Base-by-base conservation (phyloP, 805 yeast genomes). In the Torulaspora indica region DNA sequence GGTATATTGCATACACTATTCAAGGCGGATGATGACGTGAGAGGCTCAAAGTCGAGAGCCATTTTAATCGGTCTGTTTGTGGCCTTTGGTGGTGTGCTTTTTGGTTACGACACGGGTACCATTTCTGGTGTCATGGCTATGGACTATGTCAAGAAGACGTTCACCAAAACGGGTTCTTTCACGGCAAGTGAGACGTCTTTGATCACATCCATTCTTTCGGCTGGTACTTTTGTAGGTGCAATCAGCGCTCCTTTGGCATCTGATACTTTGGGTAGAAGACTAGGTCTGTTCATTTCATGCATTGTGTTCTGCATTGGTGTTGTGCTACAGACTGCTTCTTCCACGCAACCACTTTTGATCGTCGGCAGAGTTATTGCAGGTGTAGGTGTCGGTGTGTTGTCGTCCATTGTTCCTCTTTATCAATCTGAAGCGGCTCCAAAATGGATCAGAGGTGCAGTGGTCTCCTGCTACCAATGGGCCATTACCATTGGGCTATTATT, bases 191-290 rank as follows among this genome's bases (percentile, higher is more conserved):
- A 90, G 68, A 63, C 78, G 50, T 77, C 81, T 33, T 58, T 84
- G 33, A 77, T 82, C 38, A 82, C 85, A n/a, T 82, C 87, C n/a
- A 71, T 86, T 53, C 89, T 93, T 57, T 93, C 98, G 0, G 82
- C 96, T 9, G 95, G 96, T 13, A 91, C 98, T 0, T 87, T 96
- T 1, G 71, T 89, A 17, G 98, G 98, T 50, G 98, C 98, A 1
- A 69, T 91, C 31, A 52, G 78, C 35, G 95, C 96, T 3, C 98
- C 98, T 38, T 64, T 82, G 0, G 62, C 78, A 25, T 96, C 96
- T 36, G 96, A 91, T 60, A 58, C 77, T 20, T 67, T 84, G 50
- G 98, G 98, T 32, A 78, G 98, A 57, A 89, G 82, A 59, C 82
- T 84, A 48, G 85, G 88, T 42, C 73, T 93, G 40, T 77, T 91